These are phyloP conservation scores for Elymus sibiricus DNA, from an alignment of 176 grass and related monocot genomes.

Conservation along the genomic window DNA sequence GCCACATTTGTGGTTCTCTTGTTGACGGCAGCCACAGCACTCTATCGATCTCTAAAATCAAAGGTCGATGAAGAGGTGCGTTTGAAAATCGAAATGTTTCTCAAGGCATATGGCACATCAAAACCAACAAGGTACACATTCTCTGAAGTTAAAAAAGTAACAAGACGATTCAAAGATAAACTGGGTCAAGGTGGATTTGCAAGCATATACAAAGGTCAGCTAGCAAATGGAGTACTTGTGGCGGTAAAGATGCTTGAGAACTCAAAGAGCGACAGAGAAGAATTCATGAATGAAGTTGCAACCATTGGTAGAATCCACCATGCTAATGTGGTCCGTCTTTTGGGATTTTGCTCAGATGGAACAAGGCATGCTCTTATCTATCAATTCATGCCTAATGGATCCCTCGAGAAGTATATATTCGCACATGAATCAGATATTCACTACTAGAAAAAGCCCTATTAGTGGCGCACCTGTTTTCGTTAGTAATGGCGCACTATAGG, in stretches of 20 bases:
- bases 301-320: slow-evolving; percentile 1
- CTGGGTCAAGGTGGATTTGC: not conserved
- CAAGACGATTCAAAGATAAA: slow-evolving; percentile 1
- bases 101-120: slow-evolving; percentile 1
- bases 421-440: slow-evolving; percentile 7
- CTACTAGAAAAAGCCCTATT: too few species aligned
- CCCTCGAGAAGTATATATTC: not conserved
- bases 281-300: not conserved
- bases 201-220: not conserved
- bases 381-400: not conserved
- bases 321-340: not conserved
- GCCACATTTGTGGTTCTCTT: not conserved
- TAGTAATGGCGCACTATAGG: too few species aligned
- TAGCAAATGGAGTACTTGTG: not conserved
- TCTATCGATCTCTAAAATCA: not conserved
- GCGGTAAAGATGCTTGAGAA: not conserved
- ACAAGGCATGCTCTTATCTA: slow-evolving; percentile 1
- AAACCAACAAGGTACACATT: not conserved
- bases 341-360: not conserved
- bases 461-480: too few species aligned
- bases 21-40: not conserved
- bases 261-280: not conserved
- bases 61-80: slow-evolving; percentile 7
- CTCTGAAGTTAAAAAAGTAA: not conserved
- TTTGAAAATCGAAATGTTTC: not conserved